Conservation (phyloP, 768 basidiomycete species). For the Tephrocybe rancida region DNA sequence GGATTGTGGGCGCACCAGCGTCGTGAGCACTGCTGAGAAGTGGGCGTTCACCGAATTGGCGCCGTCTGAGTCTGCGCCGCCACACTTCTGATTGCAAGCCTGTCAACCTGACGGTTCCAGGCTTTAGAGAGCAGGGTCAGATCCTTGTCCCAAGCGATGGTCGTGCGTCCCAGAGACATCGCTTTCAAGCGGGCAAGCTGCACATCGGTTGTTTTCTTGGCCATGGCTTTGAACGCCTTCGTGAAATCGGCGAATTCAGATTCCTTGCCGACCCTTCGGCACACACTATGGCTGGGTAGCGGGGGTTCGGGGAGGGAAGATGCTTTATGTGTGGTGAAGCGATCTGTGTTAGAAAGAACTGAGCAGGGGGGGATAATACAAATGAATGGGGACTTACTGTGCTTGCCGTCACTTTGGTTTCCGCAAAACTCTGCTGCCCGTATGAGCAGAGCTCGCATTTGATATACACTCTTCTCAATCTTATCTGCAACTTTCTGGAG, state of each 20-base stretch:
- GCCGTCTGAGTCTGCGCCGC: constrained; percentile 1
- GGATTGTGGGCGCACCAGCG: too few species aligned
- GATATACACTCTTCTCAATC: not conserved
- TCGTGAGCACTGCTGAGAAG: too few species aligned
- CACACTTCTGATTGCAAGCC: not conserved
- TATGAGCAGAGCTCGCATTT: not conserved
- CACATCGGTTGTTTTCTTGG: not conserved
- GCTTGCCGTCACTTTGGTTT: not conserved
- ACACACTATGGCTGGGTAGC: constrained; percentile 5
- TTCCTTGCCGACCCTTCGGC: not conserved
- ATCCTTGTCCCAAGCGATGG: constrained; percentile 1
- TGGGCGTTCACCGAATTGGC: too few species aligned
- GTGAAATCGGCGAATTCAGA: not conserved
- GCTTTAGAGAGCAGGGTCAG: not conserved
- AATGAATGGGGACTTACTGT: not conserved
- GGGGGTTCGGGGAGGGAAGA: constrained; percentile 6
- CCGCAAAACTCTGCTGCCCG: not conserved
- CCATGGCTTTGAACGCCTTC: constrained; percentile 3
- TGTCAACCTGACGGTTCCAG: constrained; percentile 9
- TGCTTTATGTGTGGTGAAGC: not conserved
- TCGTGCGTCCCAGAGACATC: not conserved
- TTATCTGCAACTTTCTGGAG: not conserved
- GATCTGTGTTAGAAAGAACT: too few species aligned
- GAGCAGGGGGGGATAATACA: too few species aligned
- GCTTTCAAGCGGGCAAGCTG: constrained; percentile 5